Base-by-base conservation (phyloP, 192 early-diverging fungal species). In the Backusella australiensis region DNA sequence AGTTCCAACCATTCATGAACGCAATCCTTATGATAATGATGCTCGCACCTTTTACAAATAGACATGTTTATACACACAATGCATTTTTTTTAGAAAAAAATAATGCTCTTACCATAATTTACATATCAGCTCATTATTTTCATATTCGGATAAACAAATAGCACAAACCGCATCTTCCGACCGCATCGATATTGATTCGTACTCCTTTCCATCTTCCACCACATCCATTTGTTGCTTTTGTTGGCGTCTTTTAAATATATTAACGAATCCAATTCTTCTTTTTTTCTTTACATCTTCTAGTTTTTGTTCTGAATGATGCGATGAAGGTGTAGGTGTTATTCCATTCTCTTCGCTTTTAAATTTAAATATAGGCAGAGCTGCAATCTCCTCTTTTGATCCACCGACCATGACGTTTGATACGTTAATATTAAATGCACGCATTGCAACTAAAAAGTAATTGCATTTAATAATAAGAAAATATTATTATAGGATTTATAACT, bases 11-110 rank as follows among this genome's bases (percentile, higher is more conserved):
- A 96, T 77, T 93, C 91, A 72, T 93, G 92, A 4, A 94, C 92
- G 81, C 94, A 96, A 34, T 89, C 85, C 77, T 89, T 88, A 83
- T 96, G 94, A 83, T 94, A 93, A 78, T 94, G 91, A 82, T 96
- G 94, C 2, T 77, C 82, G 80, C 94, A 81, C 69, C 80, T 81
- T 44, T 44, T 49, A 49, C 15, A 49, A 49, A n/a, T 49, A 49
- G 5, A 7, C 46, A n/a, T 6, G 46, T 49, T 49, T n/a, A 49
- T 49, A 49, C 42, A 44, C 11, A n/a, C 11, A 29, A 21, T 32
- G 0, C 0, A 29, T 66, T 32, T 32, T 32, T 32, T 32, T 32
- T 32, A 39, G 9, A 6, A 39, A 39, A 39, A 32, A 32, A 32
- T 32, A 49, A 49, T 49, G n/a, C 7, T 6, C 23, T 73, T 81